These are phyloP conservation scores for Xerocomus amazonicus DNA, from an alignment of 1,284 basidiomycete species.

Conservation along the genomic window DNA sequence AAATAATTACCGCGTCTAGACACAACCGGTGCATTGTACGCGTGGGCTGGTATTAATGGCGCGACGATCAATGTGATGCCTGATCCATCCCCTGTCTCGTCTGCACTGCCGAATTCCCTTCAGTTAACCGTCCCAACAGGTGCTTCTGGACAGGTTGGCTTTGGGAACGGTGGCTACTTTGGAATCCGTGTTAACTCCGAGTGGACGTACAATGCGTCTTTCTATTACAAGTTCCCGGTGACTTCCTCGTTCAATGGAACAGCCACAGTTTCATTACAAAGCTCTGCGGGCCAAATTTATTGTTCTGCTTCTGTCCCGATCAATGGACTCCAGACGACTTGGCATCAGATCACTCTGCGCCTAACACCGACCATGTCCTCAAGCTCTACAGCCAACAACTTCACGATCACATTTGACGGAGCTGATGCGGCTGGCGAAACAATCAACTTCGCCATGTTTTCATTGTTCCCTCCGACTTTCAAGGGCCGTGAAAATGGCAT, in stretches of 20 bases:
- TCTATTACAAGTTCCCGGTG: conserved; percentile 55
- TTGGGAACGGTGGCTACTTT: conserved; percentile 56
- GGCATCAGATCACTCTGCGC: conserved; percentile 47
- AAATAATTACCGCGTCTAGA: conserved; percentile 29
- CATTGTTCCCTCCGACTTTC: conserved; percentile 68
- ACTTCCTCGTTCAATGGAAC: conserved; percentile 43
- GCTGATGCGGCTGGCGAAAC: conserved; percentile 43
- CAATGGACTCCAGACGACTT: conserved; percentile 43
- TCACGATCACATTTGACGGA: conserved; percentile 51
- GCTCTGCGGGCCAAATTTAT: conserved; percentile 42
- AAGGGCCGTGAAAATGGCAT: conserved; percentile 59
- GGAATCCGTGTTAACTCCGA: conserved; percentile 57
- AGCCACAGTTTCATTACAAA: conserved; percentile 45
- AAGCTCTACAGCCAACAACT: conserved; percentile 43
- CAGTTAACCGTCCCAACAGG: conserved; percentile 47
- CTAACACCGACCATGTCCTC: conserved; percentile 44
- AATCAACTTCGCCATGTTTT: conserved; percentile 60
- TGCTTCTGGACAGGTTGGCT: conserved; percentile 45
- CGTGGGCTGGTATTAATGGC: conserved; percentile 51
- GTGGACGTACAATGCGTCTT: conserved; percentile 59
- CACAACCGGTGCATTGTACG: conserved; percentile 44
- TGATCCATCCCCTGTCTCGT: conserved; percentile 49
- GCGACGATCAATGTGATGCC: conserved; percentile 47
- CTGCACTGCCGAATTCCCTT: conserved; percentile 59
- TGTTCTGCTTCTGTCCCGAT: conserved; percentile 40